Evolutionary conservation across 1,139 yeast genomes (phyloP), one percentile per base, ranked within the genome.

Genomic region (Geotrichum australiense): DNA sequence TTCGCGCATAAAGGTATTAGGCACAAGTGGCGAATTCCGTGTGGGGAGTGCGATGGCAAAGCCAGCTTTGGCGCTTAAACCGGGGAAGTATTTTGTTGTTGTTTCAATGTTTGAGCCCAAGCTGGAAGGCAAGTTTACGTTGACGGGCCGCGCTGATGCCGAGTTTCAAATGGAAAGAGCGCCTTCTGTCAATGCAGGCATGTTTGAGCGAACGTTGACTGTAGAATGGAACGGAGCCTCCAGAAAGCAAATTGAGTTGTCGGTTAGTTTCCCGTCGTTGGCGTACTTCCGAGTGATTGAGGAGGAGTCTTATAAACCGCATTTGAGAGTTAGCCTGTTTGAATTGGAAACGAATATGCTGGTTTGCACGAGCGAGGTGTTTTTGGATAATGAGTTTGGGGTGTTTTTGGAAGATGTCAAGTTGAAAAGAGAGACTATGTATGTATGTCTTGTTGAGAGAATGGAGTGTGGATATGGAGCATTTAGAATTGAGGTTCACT

Each of bases 301-400:
- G 6, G 32, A 29, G n/a, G 35, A 25, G 8, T 35, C 40, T 15
- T 56, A 56, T 35, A 47, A 52, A 16, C 58, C 63, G 1, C 54
- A 53, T 25, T 40, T 61, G 27, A 49, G 65, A 20, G 50, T 62
- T 15, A 58, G 58, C 28, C 38, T 64, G 3, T 62, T 54, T 43
- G 57, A 55, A 22, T 37, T 46, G 4, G 56, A 53, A 3, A 42
- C 51, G 7, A 49, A 47, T 34, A 31, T 44, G 7, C 41, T 49
- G 8, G 35, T 62, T 1, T 55, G 57, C 29, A 55, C 68, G 10
- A 69, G 68, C 46, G 66, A 66, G 37, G 50, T 57, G 10, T 74
- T 77, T 69, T 59, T 60, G 37, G 69, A 69, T 47, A 57, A 64
- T 12, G 50, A 69, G 14, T 69, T 69, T 51, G 79, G 79, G 1